Base-by-base conservation (phyloP, 495 filamentous ascomycete species). In the Amorphotheca resinae region DNA sequence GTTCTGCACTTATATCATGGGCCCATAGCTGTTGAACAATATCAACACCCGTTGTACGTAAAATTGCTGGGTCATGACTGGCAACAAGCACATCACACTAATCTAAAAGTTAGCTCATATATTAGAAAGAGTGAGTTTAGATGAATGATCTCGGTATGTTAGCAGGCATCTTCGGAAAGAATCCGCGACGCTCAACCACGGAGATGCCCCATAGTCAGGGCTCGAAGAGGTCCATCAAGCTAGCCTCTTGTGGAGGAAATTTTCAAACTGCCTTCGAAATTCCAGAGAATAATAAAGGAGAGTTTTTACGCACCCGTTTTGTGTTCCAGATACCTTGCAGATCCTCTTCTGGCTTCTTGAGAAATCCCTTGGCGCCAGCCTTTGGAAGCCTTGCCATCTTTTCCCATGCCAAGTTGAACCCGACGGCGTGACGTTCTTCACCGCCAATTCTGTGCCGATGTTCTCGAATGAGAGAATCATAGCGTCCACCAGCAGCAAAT, bases 401-500 rank as follows among this genome's bases (percentile, higher is more conserved):
- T 51, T 95, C 87, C 75, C 85, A 94, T 20, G 84, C 84, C 26
- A 98, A 64, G 50, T 89, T 89, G 55, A 95, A 93, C 2, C 91
- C 91, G 28, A 96, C 91, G 8, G 84, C 89, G 52, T 88, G 85
- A 32, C 68, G 66, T 38, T 70, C 64, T 45, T 69, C 61, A 33
- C 62, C 64, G 20, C 69, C 66, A 38, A 75, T 68, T 42, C 70
- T 76, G 9, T 76, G 72, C 5, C 72, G 70, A 51, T 84, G 74
- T 22, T 78, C 79, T 57, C 72, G 67, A 26, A 98, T 89, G 33
- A 98, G 64, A 16, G 73, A 71, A 57, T 98, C 91, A 59, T 96
- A 98, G 21, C 91, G 79, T 21, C 91, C 91, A 37, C 91, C 91
- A 25, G 88, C 91, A 0, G 89, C 91, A 51, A 98, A 86, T 8